Evolutionary conservation across 2,329 filamentous ascomycete genomes (phyloP).

Genomic region (Beauveria asiatica): DNA sequence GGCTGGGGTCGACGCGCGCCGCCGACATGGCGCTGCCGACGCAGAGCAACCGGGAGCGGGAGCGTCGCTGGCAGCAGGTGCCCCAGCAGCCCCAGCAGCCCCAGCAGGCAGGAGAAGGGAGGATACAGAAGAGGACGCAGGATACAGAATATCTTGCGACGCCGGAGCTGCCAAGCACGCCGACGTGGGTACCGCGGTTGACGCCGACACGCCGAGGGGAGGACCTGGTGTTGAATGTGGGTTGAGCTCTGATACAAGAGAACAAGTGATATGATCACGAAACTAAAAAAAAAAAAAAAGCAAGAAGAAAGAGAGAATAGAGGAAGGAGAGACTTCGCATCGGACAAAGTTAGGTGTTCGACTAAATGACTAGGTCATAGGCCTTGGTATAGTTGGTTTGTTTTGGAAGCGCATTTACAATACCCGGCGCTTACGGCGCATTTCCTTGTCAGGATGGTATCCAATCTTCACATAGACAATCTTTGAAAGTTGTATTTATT

Average conservation of each 20-base stretch:
- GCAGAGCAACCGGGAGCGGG: background rate
- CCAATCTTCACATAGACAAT: background rate
- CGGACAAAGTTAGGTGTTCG: background rate
- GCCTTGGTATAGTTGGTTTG: background rate
- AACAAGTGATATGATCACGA: background rate
- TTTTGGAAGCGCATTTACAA: background rate
- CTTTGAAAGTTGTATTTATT: background rate
- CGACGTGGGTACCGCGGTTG: conserved; percentile 54
- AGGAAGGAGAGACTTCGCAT: background rate
- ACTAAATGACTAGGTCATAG: conserved; percentile 5
- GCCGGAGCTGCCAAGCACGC: conserved; percentile 34
- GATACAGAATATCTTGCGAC: background rate
- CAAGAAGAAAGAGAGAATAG: background rate
- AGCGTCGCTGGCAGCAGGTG: conserved; percentile 6
- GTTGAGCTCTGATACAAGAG: conserved; percentile 21
- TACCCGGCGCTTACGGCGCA: background rate
- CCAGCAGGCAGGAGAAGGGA: background rate
- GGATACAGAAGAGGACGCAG: background rate
- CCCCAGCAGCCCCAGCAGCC: conserved; percentile 10
- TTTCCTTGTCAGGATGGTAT: background rate
- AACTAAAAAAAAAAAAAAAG: background rate
- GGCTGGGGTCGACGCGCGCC: conserved; percentile 41
- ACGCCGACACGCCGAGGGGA: conserved; percentile 60
- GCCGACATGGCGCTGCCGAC: conserved; percentile 33
- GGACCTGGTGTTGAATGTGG: conserved; percentile 53